Conservation (phyloP, 2,329 filamentous ascomycete species). For the Alternaria panax region DNA sequence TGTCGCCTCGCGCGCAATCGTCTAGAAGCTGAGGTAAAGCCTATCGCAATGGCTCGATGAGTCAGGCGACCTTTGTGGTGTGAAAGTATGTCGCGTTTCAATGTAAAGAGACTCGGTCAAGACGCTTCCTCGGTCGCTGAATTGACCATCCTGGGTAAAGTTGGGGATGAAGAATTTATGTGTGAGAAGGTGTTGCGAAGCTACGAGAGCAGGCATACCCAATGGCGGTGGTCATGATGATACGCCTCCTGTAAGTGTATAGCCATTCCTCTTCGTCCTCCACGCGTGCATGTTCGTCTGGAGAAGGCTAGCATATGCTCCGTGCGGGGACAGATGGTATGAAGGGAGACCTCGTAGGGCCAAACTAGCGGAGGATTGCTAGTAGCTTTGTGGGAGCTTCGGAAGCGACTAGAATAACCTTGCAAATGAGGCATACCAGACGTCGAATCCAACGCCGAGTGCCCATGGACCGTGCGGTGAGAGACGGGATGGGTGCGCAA, state of each 20-base stretch:
- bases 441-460: not conserved
- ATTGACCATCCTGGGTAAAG: not conserved
- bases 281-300: constrained; percentile 1
- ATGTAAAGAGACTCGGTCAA: not conserved
- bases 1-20: not conserved
- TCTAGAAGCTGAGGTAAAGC: not conserved
- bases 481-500: constrained; percentile 1
- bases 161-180: constrained; percentile 4
- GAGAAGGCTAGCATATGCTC: constrained; percentile 2
- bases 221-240: constrained; percentile 4
- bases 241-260: constrained; percentile 2
- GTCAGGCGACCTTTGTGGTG: not conserved
- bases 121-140: not conserved
- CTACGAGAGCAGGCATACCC: not conserved
- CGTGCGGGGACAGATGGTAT: not conserved
- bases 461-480: not conserved
- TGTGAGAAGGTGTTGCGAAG: not conserved
- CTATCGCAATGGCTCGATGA: not conserved
- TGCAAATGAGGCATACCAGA: not conserved
- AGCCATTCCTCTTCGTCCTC: constrained; percentile 1
- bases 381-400: not conserved
- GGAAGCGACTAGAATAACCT: constrained; percentile 1
- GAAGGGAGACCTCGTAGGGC: not conserved
- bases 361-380: not conserved
- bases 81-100: not conserved